These are phyloP conservation scores for Diddensiella transvaalensis DNA, from an alignment of 805 yeast genomes.

Conservation along the genomic window DNA sequence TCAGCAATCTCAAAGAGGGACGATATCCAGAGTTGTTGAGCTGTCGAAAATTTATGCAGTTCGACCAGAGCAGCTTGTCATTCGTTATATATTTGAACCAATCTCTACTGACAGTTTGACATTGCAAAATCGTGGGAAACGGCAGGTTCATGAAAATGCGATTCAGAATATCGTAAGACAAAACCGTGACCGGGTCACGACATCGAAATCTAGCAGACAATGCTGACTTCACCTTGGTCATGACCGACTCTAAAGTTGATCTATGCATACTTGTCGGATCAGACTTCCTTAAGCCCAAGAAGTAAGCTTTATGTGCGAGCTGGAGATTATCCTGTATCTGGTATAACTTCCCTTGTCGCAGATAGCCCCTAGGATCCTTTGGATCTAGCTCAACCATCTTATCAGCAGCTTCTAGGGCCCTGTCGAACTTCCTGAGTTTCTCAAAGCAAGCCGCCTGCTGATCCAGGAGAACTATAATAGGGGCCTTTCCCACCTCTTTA, in stretches of 20 bases:
- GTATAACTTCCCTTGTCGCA: conserved; percentile 8
- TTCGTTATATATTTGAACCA: neutral
- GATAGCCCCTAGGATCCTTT: conserved; percentile 9
- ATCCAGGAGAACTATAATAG: conserved; percentile 5
- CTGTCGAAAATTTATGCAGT: neutral
- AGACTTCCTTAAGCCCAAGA: neutral
- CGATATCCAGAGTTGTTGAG: neutral
- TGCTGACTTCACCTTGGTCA: neutral
- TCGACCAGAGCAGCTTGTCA: neutral
- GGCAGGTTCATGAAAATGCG: neutral
- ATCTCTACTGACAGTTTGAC: neutral
- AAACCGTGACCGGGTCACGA: neutral
- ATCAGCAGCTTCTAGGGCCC: conserved; percentile 4
- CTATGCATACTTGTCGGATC: neutral
- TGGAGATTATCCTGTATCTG: conserved; percentile 1
- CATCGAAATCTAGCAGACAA: neutral
- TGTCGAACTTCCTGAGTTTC: neutral
- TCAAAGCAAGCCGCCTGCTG: conserved; percentile 11
- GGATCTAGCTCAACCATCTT: conserved; percentile 8
- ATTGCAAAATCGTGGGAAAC: neutral
- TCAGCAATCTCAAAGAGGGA: neutral
- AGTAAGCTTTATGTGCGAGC: neutral
- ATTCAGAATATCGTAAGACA: neutral
- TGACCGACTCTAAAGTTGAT: neutral
- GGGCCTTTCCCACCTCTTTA: neutral